Conservation (phyloP, 257 asterid genomes). For the Solanum chiquidenum region DNA sequence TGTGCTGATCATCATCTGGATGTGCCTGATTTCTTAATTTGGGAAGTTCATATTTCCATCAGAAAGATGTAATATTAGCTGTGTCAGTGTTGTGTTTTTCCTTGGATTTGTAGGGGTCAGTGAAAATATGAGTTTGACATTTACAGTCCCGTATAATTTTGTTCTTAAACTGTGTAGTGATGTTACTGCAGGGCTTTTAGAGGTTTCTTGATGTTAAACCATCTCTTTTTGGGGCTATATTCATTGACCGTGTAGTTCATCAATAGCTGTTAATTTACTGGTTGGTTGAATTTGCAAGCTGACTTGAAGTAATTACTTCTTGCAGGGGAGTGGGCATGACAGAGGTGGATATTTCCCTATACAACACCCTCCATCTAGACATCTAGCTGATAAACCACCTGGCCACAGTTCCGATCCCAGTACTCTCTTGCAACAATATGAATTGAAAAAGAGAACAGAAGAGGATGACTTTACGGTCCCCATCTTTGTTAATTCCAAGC, state of each 20-base stretch:
- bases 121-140: background rate
- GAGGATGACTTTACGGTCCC: slow-evolving; percentile 84
- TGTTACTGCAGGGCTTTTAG: background rate
- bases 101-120: background rate
- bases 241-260: background rate
- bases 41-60: background rate
- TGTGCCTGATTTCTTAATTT: background rate
- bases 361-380: slow-evolving; percentile 22
- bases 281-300: background rate
- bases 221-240: background rate
- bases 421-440: slow-evolving; percentile 21
- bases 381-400: slow-evolving; percentile 35
- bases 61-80: background rate
- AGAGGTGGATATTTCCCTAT: slow-evolving; percentile 22
- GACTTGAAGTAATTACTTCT: background rate
- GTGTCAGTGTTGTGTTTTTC: background rate
- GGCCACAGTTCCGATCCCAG: slow-evolving; percentile 19
- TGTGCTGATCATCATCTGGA: background rate
- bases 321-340: slow-evolving; percentile 47
- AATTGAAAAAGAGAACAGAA: slow-evolving; percentile 33
- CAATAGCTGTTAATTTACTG: background rate
- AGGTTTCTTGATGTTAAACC: background rate
- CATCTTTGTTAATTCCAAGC: slow-evolving; percentile 27
- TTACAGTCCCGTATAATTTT: background rate
- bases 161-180: background rate